A percentile compares a stretch with the other conserved stretches of the same genome.
Evolutionary conservation across 2,329 filamentous ascomycete species (phyloP).

Genomic region (Pseudofabraea citricarpa): DNA sequence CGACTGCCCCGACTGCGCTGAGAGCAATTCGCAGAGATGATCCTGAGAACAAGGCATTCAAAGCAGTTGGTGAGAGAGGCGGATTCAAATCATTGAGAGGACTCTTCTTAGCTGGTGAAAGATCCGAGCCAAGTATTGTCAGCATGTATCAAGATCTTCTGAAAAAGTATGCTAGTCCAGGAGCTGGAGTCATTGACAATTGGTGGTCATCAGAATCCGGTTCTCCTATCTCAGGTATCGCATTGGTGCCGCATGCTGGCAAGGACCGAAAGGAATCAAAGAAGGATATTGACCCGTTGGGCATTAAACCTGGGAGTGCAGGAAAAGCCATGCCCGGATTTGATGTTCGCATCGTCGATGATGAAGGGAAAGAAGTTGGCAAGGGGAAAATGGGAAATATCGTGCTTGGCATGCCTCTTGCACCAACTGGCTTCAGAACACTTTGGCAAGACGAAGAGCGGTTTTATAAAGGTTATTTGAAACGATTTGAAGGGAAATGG

Average conservation of each 20-base stretch:
- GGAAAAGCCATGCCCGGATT: slow-evolving; percentile 91
- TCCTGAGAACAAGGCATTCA: slow-evolving; percentile 64
- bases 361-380: slow-evolving; percentile 68
- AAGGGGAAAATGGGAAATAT: slow-evolving; percentile 84
- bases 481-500: slow-evolving; percentile 77
- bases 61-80: slow-evolving; percentile 57
- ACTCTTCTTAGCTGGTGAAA: slow-evolving; percentile 82
- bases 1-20: slow-evolving; percentile 83
- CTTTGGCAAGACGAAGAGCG: slow-evolving; percentile 82
- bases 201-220: slow-evolving; percentile 73
- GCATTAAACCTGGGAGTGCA: slow-evolving; percentile 77
- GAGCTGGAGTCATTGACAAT: slow-evolving; percentile 62
- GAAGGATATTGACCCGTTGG: slow-evolving; percentile 41
- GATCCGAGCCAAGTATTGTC: slow-evolving; percentile 83
- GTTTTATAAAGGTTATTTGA: slow-evolving; percentile 81
- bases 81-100: slow-evolving; percentile 69
- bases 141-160: slow-evolving; percentile 75
- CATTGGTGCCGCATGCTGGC: slow-evolving; percentile 58
- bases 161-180: slow-evolving; percentile 56
- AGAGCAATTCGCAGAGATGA: slow-evolving; percentile 85
- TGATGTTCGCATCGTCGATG: slow-evolving; percentile 79
- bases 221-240: slow-evolving; percentile 62
- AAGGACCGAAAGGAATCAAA: slow-evolving; percentile 40
- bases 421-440: slow-evolving; percentile 80
- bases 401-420: slow-evolving; percentile 75